Conservation (phyloP, 2,329 filamentous ascomycete genomes). For the Phoma sp. region DNA sequence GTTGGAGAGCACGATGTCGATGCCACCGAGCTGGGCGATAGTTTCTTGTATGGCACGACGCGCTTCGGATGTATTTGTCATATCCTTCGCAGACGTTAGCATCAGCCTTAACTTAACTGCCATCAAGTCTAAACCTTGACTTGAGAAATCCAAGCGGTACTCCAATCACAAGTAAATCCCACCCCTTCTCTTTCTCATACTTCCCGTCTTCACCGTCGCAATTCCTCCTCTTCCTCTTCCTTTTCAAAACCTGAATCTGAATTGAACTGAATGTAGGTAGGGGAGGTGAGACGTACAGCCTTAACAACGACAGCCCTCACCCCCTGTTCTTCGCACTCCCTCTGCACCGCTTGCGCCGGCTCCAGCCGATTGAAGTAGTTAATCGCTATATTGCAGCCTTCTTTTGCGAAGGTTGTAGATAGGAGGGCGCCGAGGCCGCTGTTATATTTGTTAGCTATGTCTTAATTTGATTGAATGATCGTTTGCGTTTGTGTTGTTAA, state of each 20-base stretch:
- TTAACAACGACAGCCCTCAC: conserved; percentile 65
- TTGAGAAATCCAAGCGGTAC: too few species aligned
- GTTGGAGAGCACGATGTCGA: conserved; percentile 83
- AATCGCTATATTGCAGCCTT: conserved; percentile 74
- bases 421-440: conserved; percentile 77
- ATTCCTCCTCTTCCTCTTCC: too few species aligned
- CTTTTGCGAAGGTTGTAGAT: conserved; percentile 69
- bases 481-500: too few species aligned
- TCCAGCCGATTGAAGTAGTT: conserved; percentile 73
- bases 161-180: too few species aligned
- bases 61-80: conserved; percentile 67
- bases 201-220: too few species aligned
- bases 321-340: conserved; percentile 61
- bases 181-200: too few species aligned
- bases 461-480: too few species aligned
- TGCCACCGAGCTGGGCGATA: conserved; percentile 66
- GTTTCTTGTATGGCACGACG: conserved; percentile 65
- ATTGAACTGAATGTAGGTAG: too few species aligned
- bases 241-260: too few species aligned
- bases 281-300: conserved; percentile 62
- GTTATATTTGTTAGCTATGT: too few species aligned
- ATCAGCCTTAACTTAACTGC: not conserved
- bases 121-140: not conserved
- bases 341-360: conserved; percentile 66
- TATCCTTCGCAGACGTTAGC: too few species aligned